Percentiles rank a stretch among this genome's conserved stretches.
phyloP scores from a whole-genome alignment of 176 grass and related monocot species.

The Aegilops speltoides region DNA sequence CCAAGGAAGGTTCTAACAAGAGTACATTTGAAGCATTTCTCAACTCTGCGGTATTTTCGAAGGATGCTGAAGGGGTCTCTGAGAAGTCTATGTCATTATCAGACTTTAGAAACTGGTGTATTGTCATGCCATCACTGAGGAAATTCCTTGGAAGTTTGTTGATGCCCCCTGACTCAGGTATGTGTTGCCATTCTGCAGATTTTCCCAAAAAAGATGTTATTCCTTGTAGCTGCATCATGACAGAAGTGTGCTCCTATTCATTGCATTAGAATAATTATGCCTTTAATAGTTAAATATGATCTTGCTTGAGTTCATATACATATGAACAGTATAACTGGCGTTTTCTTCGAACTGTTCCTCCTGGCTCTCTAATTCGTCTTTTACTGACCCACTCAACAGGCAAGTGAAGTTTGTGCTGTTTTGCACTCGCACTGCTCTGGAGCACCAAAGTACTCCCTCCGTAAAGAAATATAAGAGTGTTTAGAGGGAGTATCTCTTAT shows the following conservation, averaged over 20 bases:
- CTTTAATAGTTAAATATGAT: background rate
- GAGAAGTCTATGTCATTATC: conserved; percentile 66
- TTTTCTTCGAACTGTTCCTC: background rate
- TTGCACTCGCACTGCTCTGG: background rate
- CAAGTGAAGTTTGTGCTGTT: background rate
- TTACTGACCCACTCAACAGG: background rate
- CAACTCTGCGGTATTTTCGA: conserved; percentile 69
- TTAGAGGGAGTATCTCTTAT: background rate
- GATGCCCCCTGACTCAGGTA: conserved; percentile 74
- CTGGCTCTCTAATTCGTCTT: background rate
- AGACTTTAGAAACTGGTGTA: conserved; percentile 85
- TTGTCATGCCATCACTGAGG: conserved; percentile 64
- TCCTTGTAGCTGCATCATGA: conserved; percentile 5
- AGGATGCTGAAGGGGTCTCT: conserved; percentile 40
- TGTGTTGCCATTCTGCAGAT: conserved; percentile 12
- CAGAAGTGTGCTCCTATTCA: background rate
- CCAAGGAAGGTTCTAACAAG: conserved; percentile 24
- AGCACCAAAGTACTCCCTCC: background rate
- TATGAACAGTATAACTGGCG: background rate
- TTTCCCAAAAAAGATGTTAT: background rate
- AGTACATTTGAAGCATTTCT: conserved; percentile 60
- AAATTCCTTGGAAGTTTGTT: conserved; percentile 89
- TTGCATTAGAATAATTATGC: background rate
- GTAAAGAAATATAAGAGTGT: no score
- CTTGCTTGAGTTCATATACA: background rate